phyloP scores from a whole-genome alignment of 2,329 filamentous ascomycete species.

The Blumeria hordei region DNA sequence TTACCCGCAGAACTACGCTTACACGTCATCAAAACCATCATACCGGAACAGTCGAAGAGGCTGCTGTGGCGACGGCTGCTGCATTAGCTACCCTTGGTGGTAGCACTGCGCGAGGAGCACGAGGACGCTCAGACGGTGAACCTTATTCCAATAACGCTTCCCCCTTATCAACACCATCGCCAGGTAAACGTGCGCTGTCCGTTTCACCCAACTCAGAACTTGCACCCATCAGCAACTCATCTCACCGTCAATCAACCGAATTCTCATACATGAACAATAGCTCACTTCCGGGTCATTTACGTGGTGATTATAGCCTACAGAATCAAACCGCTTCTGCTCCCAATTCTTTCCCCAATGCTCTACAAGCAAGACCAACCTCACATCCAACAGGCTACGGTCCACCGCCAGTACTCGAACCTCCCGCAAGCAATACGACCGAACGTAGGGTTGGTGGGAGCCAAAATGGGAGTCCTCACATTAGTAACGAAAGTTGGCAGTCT shows the following conservation, averaged over 20 bases:
- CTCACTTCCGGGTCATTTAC: constrained; percentile 61
- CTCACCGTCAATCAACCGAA: constrained; percentile 28
- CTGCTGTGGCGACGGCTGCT: constrained; percentile 67
- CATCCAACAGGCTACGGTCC: constrained; percentile 68
- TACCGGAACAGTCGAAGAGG: constrained; percentile 83
- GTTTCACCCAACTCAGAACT: constrained; percentile 61
- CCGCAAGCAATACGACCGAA: constrained; percentile 46
- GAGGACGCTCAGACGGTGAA: constrained; percentile 44
- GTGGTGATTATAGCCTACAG: constrained; percentile 27
- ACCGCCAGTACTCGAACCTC: constrained; percentile 52
- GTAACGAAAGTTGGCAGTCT: constrained; percentile 52
- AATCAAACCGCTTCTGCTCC: constrained; percentile 37
- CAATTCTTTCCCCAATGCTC: constrained; percentile 28
- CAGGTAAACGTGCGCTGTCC: constrained; percentile 53
- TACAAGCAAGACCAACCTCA: constrained; percentile 41
- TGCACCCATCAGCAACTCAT: constrained; percentile 39
- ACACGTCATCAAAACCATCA: constrained; percentile 93
- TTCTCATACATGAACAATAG: constrained; percentile 59
- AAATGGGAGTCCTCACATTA: constrained; percentile 71
- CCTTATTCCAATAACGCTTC: constrained; percentile 48
- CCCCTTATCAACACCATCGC: constrained; percentile 59
- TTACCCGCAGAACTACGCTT: constrained; percentile 81
- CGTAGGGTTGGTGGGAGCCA: constrained; percentile 40
- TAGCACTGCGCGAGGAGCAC: constrained; percentile 17
- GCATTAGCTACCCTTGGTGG: constrained; percentile 36